Evolutionary conservation across 2,329 filamentous ascomycete genomes (phyloP).

Genomic region (Sphaerulina vaccinii): DNA sequence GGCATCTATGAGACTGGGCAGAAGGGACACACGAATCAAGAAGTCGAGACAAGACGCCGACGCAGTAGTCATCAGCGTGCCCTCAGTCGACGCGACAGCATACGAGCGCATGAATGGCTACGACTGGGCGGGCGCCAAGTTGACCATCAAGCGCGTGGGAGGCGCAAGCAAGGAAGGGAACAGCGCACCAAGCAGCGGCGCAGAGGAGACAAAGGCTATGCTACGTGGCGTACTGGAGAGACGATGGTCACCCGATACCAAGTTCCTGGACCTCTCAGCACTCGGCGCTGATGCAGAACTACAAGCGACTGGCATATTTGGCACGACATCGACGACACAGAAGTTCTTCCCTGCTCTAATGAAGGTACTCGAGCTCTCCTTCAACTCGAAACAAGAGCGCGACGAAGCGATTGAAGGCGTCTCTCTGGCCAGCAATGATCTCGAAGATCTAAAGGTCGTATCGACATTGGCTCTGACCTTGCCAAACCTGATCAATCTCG

Average conservation of each 20-base stretch:
- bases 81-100: constrained; percentile 36
- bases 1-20: constrained; percentile 35
- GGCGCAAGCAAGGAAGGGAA: constrained; percentile 19
- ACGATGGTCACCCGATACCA: constrained; percentile 69
- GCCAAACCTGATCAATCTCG: constrained; percentile 82
- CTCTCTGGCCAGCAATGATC: constrained; percentile 75
- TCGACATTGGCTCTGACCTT: constrained; percentile 75
- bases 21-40: constrained; percentile 39
- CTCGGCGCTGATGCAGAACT: constrained; percentile 72
- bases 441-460: constrained; percentile 70
- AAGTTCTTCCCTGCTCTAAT: constrained; percentile 94
- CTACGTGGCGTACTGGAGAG: constrained; percentile 69
- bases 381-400: constrained; percentile 70
- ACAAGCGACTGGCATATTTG: constrained; percentile 72
- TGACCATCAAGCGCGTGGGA: constrained; percentile 38
- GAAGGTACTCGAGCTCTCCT: constrained; percentile 76
- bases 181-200: constrained; percentile 34
- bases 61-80: constrained; percentile 39
- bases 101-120: constrained; percentile 43
- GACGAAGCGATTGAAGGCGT: constrained; percentile 78
- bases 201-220: constrained; percentile 60
- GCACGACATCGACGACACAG: constrained; percentile 65
- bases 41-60: constrained; percentile 39
- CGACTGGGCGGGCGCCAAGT: constrained; percentile 41
- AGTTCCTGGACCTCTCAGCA: constrained; percentile 79